Conservation (phyloP, 2,329 filamentous ascomycete genomes). For the Pleurostoma richardsiae region DNA sequence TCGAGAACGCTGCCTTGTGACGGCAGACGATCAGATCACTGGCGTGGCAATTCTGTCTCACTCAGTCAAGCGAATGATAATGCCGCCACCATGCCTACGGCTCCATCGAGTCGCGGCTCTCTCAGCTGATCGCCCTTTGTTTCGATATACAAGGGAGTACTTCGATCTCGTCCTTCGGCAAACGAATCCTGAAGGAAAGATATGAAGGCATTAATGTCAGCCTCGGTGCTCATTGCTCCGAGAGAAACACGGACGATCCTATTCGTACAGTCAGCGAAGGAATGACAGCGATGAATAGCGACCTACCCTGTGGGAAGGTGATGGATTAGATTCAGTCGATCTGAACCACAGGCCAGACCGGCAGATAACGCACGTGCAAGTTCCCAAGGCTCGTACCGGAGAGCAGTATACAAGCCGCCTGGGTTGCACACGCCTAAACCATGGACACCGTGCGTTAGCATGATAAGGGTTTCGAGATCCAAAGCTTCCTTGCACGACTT, state of each 20-base stretch:
- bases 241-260: constrained; percentile 57
- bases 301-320: constrained; percentile 46
- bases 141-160: too few species aligned
- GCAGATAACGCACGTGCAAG: constrained; percentile 47
- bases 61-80: too few species aligned
- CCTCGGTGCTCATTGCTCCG: constrained; percentile 54
- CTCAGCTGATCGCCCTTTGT: too few species aligned
- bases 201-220: constrained; percentile 46
- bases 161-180: constrained; percentile 11
- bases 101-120: too few species aligned
- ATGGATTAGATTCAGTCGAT: constrained; percentile 46
- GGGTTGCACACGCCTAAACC: constrained; percentile 39
- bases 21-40: too few species aligned
- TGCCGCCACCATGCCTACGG: too few species aligned
- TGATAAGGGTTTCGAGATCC: not conserved
- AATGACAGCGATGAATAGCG: too few species aligned
- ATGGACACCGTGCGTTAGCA: not conserved
- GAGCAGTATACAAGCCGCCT: constrained; percentile 38
- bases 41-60: too few species aligned
- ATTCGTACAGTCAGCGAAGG: not conserved
- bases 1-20: too few species aligned
- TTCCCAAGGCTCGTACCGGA: constrained; percentile 48
- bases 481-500: constrained; percentile 4
- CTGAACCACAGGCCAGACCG: constrained; percentile 53
- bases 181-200: constrained; percentile 37